phyloP scores from a whole-genome alignment of 352 stramenopile genomes.

The Globisporangium camurandrum region DNA sequence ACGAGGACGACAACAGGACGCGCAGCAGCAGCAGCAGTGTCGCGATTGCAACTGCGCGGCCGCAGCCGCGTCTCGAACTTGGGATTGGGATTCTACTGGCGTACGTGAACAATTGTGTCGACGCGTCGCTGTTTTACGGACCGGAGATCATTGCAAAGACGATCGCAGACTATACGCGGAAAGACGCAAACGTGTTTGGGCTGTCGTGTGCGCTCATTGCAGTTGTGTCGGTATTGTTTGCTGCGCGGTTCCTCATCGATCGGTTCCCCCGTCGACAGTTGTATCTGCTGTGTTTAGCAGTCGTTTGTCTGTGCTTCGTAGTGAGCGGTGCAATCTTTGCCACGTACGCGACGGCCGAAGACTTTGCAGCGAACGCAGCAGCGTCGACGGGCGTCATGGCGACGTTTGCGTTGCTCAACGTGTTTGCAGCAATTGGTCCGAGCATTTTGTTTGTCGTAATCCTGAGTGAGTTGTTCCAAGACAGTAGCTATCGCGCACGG shows the following conservation, averaged over 20 bases:
- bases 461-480: slow-evolving; percentile 77
- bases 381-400: slow-evolving; percentile 50
- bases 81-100: slow-evolving; percentile 68
- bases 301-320: slow-evolving; percentile 66
- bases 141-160: slow-evolving; percentile 76
- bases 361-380: slow-evolving; percentile 35
- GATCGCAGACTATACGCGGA: slow-evolving; percentile 39
- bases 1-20: slow-evolving; percentile 3
- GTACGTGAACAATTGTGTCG: slow-evolving; percentile 85
- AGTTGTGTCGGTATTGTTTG: slow-evolving; percentile 59
- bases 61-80: slow-evolving; percentile 50
- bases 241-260: slow-evolving; percentile 59
- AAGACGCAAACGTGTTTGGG: slow-evolving; percentile 71
- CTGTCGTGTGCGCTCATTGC: slow-evolving; percentile 63
- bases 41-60: neutral
- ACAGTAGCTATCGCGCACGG: slow-evolving; percentile 67
- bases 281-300: slow-evolving; percentile 61
- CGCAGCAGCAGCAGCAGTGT: slow-evolving; percentile 3
- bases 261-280: slow-evolving; percentile 55
- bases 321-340: slow-evolving; percentile 63
- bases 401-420: slow-evolving; percentile 65
- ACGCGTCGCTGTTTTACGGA: slow-evolving; percentile 84
- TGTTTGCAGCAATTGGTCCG: slow-evolving; percentile 65
- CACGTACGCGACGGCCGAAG: slow-evolving; percentile 50
- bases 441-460: slow-evolving; percentile 83